Evolutionary conservation across 768 basidiomycete species (phyloP), one percentile per base, ranked within the genome.

Genomic region (Russula dissimulans): DNA sequence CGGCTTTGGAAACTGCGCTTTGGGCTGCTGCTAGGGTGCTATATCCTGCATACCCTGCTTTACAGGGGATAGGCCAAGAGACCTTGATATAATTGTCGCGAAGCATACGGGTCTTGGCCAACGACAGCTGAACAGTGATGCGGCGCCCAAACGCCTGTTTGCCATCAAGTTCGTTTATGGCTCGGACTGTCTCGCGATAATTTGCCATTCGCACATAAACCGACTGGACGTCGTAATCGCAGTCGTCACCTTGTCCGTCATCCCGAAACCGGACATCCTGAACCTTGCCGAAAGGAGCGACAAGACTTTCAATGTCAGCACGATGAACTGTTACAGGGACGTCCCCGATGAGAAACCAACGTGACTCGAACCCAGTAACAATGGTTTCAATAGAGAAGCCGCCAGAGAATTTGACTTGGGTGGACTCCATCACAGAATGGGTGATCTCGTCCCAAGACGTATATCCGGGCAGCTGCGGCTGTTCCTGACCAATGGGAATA

Each of bases 351-450:
- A 77, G 72, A 9, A 90, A 67, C 74, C 81, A 82, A 6, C 78
- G 79, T 0, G 84, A 84, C 66, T 92, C 89, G 44, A 89, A 85
- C 1, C 84, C 84, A 1, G 88, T 89, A 7, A 70, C 70, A 6
- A 90, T 68, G 0, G 81, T 76, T 29, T 74, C 69, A 3, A 91
- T 76, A 2, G 76, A 75, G 48, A 87, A 87, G 0, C 90, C 89
- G 0, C 80, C 69, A 36, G 78, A 78, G 48, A 89, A 73, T 22
- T 74, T 79, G 18, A 85, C 78, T 53, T 74, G 77, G 22, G 79
- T 83, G 56, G 85, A 78, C 41, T 83, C 79, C 44, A 82, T 75
- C 7, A 87, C 68, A 0, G 70, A 74, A 12, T 78, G 55, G 0
- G 65, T 54, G 2, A 73, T 43, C 11, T 52, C 59, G 0, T 65